Evolutionary conservation across 352 stramenopile genomes (phyloP).

Genomic region (Globisporangium lucens): DNA sequence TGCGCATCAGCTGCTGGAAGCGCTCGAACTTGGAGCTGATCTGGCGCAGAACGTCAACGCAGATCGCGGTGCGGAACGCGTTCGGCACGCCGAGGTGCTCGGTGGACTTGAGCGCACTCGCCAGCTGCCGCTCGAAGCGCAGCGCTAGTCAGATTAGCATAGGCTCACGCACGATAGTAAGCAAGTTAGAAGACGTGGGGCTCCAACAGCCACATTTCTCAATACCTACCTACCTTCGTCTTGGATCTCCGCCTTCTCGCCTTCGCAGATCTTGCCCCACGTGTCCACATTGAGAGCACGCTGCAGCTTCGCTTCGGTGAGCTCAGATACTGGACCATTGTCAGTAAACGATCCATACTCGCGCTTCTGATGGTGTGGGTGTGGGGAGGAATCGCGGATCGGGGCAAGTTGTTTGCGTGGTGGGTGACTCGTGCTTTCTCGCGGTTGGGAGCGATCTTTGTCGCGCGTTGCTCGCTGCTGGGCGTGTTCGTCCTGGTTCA

Average conservation of each 20-base stretch:
- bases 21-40: slow-evolving; percentile 44
- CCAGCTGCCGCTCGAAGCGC: slow-evolving; percentile 47
- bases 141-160: slow-evolving; percentile 3
- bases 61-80: slow-evolving; percentile 53
- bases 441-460: neutral
- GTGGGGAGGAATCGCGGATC: neutral
- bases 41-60: slow-evolving; percentile 46
- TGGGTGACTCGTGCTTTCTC: neutral
- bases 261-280: slow-evolving; percentile 27
- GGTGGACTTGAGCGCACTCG: slow-evolving; percentile 44
- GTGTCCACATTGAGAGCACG: slow-evolving; percentile 17
- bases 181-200: too few species aligned
- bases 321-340: neutral
- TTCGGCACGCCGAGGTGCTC: slow-evolving; percentile 54
- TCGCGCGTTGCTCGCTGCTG: neutral
- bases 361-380: neutral
- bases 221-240: slow-evolving; percentile 4
- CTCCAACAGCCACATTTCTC: too few species aligned
- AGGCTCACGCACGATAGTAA: too few species aligned
- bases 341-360: neutral
- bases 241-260: slow-evolving; percentile 16
- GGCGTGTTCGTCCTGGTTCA: neutral
- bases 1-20: slow-evolving; percentile 39
- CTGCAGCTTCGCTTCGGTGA: neutral
- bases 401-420: neutral